These are phyloP conservation scores for Phyllostachys edulis DNA, from an alignment of 176 grass and related monocot species.

Conservation along the genomic window DNA sequence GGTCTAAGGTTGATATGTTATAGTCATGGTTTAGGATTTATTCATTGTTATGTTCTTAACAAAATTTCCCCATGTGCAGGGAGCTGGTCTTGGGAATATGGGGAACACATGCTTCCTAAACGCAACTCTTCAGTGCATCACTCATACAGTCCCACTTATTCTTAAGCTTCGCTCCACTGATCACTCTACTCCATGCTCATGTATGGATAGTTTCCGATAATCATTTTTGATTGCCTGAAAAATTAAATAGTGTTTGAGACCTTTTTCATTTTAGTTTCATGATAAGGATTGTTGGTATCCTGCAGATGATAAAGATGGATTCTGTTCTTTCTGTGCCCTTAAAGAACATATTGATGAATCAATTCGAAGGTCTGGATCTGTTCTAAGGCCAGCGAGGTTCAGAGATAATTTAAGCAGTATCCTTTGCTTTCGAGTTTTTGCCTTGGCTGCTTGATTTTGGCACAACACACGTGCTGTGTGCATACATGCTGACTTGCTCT, in stretches of 20 bases:
- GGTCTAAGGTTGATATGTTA: background rate
- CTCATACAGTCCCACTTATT: slow-evolving; percentile 80
- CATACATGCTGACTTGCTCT: background rate
- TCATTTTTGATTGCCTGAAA: background rate
- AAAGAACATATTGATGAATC: slow-evolving; percentile 63
- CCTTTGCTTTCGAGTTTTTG: slow-evolving; percentile 47
- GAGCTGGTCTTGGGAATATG: slow-evolving; percentile 81
- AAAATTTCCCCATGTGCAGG: slow-evolving; percentile 38
- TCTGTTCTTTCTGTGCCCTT: slow-evolving; percentile 86
- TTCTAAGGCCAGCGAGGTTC: slow-evolving; percentile 59
- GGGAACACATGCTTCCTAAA: slow-evolving; percentile 96
- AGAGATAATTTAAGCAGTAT: slow-evolving; percentile 88
- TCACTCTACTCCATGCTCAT: slow-evolving; percentile 56
- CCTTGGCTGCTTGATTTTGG: background rate
- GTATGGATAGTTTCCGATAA: slow-evolving; percentile 41
- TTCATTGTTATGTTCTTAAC: background rate
- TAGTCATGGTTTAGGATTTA: background rate
- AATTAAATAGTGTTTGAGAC: background rate
- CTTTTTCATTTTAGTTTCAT: slow-evolving; percentile 4
- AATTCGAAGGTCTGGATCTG: slow-evolving; percentile 52
- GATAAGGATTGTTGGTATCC: background rate
- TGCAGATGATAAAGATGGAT: slow-evolving; percentile 58
- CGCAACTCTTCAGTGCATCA: slow-evolving; percentile 83
- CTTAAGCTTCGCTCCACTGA: slow-evolving; percentile 47
- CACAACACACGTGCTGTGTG: background rate